phyloP scores from a whole-genome alignment of 2,329 filamentous ascomycete genomes.

The Neurospora crassa region DNA sequence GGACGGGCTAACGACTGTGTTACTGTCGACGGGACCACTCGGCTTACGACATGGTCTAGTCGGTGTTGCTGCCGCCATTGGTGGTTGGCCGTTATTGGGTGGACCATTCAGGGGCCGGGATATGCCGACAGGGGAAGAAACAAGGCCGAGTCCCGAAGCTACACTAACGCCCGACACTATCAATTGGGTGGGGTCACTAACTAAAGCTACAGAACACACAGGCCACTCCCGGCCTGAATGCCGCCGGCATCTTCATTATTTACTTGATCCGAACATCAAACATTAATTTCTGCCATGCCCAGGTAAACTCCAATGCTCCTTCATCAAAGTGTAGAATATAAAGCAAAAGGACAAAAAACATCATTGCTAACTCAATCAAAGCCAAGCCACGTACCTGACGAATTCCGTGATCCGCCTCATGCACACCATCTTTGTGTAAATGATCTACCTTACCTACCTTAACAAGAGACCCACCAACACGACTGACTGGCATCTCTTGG shows the following conservation, averaged over 20 bases:
- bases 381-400: not conserved
- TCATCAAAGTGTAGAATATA: no score
- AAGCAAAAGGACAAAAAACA: no score
- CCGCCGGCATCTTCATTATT: not conserved
- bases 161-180: not conserved
- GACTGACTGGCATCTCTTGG: no score
- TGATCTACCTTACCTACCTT: not conserved
- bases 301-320: no score
- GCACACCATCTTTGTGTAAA: not conserved
- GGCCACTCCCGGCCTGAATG: not conserved
- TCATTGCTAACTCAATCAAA: not conserved
- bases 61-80: not conserved
- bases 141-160: not conserved
- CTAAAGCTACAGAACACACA: not conserved
- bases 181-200: not conserved
- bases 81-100: not conserved
- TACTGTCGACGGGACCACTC: not conserved
- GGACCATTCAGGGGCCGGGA: not conserved
- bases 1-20: not conserved
- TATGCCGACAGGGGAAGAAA: not conserved
- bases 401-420: not conserved
- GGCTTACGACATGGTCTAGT: not conserved
- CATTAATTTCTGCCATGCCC: not conserved
- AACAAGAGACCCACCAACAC: no score
- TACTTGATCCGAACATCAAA: no score